Evolutionary conservation across 163 green algal species (phyloP).

Genomic region (Scenedesmus sp.): DNA sequence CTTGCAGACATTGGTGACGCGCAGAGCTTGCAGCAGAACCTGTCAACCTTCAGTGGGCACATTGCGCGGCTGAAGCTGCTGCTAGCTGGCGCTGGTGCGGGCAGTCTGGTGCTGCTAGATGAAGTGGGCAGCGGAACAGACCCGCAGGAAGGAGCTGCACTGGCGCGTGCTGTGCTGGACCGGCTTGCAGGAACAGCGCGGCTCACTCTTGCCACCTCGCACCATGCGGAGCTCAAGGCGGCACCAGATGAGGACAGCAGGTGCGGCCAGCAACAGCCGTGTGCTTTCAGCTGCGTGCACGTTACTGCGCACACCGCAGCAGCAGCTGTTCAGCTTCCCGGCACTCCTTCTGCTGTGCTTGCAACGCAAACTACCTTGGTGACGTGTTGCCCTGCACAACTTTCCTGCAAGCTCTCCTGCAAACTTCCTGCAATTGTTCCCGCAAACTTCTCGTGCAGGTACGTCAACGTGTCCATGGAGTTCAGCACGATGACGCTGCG

Average conservation of each 20-base stretch:
- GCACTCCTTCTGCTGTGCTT: no score
- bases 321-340: not conserved
- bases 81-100: conserved; percentile 48
- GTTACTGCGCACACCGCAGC: not conserved
- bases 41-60: conserved; percentile 98
- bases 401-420: not conserved
- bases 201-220: conserved; percentile 88
- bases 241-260: conserved; percentile 63
- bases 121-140: conserved; percentile 96
- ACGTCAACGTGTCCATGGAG: conserved; percentile 81
- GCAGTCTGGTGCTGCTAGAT: conserved; percentile 92
- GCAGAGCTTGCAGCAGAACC: conserved; percentile 92
- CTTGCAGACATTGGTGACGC: conserved; percentile 97
- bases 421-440: not conserved
- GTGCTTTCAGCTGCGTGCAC: no score
- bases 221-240: conserved; percentile 82
- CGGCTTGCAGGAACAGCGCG: conserved; percentile 70
- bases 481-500: conserved; percentile 87
- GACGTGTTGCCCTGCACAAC: not conserved
- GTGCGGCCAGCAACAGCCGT: conserved; percentile 29
- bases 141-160: conserved; percentile 89
- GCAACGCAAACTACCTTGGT: no score
- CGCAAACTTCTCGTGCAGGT: conserved; percentile 38
- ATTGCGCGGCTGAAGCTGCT: conserved; percentile 79
- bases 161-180: conserved; percentile 88